Evolutionary conservation across 2,329 filamentous ascomycete genomes (phyloP).

Genomic region (Blumeriella jaapii): DNA sequence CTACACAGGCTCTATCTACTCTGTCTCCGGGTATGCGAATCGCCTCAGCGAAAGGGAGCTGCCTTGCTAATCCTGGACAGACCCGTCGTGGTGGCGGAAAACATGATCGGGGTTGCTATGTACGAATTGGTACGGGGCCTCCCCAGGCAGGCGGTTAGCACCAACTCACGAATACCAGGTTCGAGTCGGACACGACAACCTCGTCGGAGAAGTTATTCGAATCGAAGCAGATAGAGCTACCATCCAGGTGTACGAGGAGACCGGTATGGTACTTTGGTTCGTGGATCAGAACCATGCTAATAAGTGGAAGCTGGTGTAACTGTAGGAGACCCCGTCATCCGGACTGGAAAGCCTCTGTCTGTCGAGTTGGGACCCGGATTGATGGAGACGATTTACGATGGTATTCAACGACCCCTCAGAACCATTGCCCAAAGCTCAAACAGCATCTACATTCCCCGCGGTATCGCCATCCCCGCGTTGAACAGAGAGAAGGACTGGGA

Average conservation of each 20-base stretch:
- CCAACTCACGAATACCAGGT: conserved; percentile 42
- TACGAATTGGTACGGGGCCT: conserved; percentile 64
- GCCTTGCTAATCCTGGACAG: conserved; percentile 32
- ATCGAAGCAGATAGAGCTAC: conserved; percentile 93
- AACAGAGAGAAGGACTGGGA: conserved; percentile 94
- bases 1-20: conserved; percentile 50
- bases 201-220: conserved; percentile 96
- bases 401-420: conserved; percentile 90
- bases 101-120: conserved; percentile 99
- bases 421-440: conserved; percentile 66
- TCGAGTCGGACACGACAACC: conserved; percentile 79
- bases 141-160: conserved; percentile 33
- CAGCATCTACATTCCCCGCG: conserved; percentile 96
- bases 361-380: conserved; percentile 94
- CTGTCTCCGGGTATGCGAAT: conserved; percentile 47
- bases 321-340: conserved; percentile 82
- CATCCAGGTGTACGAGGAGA: conserved; percentile 99
- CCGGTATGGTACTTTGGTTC: conserved; percentile 46
- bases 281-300: conserved; percentile 13
- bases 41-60: conserved; percentile 9
- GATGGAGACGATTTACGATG: conserved; percentile 99
- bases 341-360: conserved; percentile 91
- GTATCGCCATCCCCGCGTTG: conserved; percentile 77
- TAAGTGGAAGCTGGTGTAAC: conserved; percentile 69
- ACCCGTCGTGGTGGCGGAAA: conserved; percentile 91